Percentiles rank a stretch among this genome's conserved stretches.
Evolutionary conservation across 306 rosid species (phyloP).

Genomic region (Cotoneaster glaucophyllus): DNA sequence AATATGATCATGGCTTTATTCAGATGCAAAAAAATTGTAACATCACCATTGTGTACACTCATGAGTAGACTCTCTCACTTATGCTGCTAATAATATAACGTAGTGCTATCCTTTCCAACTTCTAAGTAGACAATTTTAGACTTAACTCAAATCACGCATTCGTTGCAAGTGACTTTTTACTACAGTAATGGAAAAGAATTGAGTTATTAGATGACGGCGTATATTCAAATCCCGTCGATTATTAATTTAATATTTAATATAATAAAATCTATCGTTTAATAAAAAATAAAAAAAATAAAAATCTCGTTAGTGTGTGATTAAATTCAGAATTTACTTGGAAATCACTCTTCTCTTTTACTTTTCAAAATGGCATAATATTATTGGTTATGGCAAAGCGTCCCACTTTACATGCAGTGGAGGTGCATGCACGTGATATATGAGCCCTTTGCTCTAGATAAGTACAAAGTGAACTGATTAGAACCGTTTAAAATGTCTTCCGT

Average conservation of each 20-base stretch:
- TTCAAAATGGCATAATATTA: not conserved
- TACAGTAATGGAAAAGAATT: accelerated
- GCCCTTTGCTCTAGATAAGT: slow-evolving; percentile 30
- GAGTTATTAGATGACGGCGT: accelerated
- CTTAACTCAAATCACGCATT: no score
- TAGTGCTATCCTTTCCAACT: no score
- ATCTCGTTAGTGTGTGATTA: not conserved
- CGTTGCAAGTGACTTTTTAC: accelerated
- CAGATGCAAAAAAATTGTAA: no score
- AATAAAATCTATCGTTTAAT: no score
- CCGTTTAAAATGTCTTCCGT: slow-evolving; percentile 65
- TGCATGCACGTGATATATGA: slow-evolving; percentile 28
- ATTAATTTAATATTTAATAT: no score
- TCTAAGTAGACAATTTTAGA: no score
- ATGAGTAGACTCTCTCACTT: not conserved
- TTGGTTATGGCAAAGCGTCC: not conserved
- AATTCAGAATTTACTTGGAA: not conserved
- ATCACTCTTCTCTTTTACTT: not conserved
- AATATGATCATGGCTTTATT: no score
- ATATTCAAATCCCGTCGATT: accelerated
- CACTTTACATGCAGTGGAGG: not conserved
- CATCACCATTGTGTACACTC: no score
- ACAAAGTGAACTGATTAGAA: slow-evolving; percentile 61
- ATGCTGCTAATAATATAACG: no score
- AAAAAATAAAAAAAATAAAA: no score